A percentile compares a stretch with the other conserved stretches of the same genome.
Conservation (phyloP, 1,284 basidiomycete genomes). For the Chondrostereum purpureum region DNA sequence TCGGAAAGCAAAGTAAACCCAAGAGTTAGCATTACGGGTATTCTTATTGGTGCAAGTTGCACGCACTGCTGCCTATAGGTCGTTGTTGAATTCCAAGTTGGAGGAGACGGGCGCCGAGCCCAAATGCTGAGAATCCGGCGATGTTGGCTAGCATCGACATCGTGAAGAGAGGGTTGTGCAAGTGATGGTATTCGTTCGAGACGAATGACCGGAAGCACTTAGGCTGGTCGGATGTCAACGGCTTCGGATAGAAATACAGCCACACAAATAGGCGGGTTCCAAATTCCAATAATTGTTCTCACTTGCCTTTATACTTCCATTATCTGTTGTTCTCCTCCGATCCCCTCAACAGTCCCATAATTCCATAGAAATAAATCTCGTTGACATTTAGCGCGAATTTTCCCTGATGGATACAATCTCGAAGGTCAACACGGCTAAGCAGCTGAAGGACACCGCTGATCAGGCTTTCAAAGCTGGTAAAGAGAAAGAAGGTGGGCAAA, state of each 20-base stretch:
- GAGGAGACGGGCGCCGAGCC: slow-evolving; percentile 70
- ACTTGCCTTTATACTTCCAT: too few relatives aligned
- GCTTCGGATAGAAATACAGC: slow-evolving; percentile 1
- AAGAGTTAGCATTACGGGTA: not conserved
- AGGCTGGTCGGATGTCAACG: not conserved
- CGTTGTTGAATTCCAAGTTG: slow-evolving; percentile 76
- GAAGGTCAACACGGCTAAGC: slow-evolving; percentile 56
- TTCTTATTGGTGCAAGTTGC: not conserved
- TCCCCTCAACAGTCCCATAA: too few relatives aligned
- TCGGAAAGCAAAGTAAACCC: not conserved
- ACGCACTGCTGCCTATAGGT: slow-evolving; percentile 63
- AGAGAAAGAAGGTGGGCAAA: slow-evolving; percentile 31
- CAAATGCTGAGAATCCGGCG: slow-evolving; percentile 74
- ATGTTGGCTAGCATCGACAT: slow-evolving; percentile 73
- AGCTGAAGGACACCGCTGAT: slow-evolving; percentile 72
- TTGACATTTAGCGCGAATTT: not conserved
- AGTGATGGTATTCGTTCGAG: not conserved
- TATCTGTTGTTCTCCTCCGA: too few relatives aligned
- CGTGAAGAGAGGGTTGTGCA: slow-evolving; percentile 15
- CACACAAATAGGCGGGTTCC: slow-evolving; percentile 1
- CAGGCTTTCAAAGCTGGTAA: slow-evolving; percentile 66
- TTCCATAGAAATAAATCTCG: too few relatives aligned
- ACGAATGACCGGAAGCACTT: not conserved
- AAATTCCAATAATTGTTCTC: not conserved
- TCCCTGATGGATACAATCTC: slow-evolving; percentile 20